Evolutionary conservation across 169 alveolate genomes (phyloP).

Genomic region (Plasmodium coatneyi): DNA sequence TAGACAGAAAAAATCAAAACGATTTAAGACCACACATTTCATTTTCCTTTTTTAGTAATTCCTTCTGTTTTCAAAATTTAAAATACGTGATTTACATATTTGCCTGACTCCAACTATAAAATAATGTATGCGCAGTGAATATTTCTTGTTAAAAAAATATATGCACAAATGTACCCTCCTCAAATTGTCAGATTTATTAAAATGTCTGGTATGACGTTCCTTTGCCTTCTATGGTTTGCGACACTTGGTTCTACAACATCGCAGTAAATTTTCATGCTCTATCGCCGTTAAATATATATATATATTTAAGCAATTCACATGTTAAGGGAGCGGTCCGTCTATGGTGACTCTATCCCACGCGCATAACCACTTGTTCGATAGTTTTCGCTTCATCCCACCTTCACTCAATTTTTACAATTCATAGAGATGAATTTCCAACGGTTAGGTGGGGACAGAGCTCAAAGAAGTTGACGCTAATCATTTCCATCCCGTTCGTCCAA

Average conservation of each 20-base stretch:
- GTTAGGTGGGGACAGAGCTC: slow-evolving; percentile 74
- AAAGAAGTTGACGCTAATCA: slow-evolving; percentile 33
- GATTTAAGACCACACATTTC: background rate
- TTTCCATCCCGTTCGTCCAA: slow-evolving; percentile 22
- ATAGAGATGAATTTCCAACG: slow-evolving; percentile 54
- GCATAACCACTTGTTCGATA: background rate
- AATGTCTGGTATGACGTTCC: background rate
- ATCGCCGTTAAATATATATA: background rate
- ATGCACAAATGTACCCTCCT: background rate
- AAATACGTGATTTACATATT: background rate
- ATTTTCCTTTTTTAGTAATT: background rate
- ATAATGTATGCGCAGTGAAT: background rate
- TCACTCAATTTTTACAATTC: background rate
- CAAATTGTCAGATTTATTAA: background rate
- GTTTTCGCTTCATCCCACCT: background rate
- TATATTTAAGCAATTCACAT: background rate
- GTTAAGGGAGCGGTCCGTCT: background rate
- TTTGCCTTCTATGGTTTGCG: background rate
- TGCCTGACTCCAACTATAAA: background rate
- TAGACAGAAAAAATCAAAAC: background rate
- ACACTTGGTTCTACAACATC: background rate
- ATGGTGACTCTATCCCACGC: background rate
- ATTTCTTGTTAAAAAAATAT: background rate
- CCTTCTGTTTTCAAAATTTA: background rate
- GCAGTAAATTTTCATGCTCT: background rate